Base-by-base conservation (phyloP, 1,139 yeast species). In the Zygosaccharomyces sapae region DNA sequence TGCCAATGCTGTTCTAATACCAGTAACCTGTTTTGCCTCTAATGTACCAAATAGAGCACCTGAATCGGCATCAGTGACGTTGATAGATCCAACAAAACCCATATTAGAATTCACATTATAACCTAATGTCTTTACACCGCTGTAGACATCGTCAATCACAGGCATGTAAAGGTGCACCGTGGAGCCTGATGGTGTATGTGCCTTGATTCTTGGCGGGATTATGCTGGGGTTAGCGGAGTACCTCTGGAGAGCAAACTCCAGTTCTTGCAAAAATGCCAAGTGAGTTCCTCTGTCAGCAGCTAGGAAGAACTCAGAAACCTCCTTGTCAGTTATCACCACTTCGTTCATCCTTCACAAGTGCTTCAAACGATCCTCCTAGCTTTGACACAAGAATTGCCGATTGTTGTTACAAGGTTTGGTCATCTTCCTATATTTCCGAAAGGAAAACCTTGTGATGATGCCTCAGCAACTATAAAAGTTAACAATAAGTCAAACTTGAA, bases 1-100 rank as follows among this genome's bases (percentile, higher is more conserved):
- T 20, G 82, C 80, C 51, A 83, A 66, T 0, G 87, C 87, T 1
- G 89, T 83, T 57, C 88, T 69, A 54, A 82, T 81, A 0, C 85
- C 87, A 1, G 89, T 83, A 33, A 81, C 63, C 0, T 79, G 72
- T 41, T 72, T 70, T 3, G 85, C 87, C 57, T 80, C 81, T 37
- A 82, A 60, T 3, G 81, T 66, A 1, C 85, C 86, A 19, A 64
- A 47, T 12, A 80, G 63, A 29, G 68, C 67, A 0, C 88, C 89
- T 18, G 75, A 73, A 5, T 59, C 53, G 46, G 76, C 75, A 53
- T 79, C 76, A 34, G 80, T 54, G 7, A 80, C 70, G 39, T 76
- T 60, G 1, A 82, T 75, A 2, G 67, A 72, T 43, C 70, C 88
- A 69, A 64, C 75, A 69, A 72, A 80, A 47, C 70, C 88, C 59